A percentile compares a stretch with the other conserved stretches of the same genome.
These are phyloP conservation scores for Debaryomycetaceae sp. DNA, from an alignment of 1,139 yeast species.

Conservation along the genomic window DNA sequence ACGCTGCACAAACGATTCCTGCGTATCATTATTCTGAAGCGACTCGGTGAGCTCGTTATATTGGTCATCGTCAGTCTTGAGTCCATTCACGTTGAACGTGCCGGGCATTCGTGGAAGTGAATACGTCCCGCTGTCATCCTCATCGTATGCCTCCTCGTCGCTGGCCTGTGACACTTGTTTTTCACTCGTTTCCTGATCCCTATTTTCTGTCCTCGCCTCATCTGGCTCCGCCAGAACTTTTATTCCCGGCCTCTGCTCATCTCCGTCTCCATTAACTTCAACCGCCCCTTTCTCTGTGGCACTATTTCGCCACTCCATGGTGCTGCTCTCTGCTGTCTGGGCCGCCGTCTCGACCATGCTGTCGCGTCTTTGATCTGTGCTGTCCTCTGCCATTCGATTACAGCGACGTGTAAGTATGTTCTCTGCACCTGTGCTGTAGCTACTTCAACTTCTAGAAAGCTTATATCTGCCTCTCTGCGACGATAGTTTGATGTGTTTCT, in stretches of 20 bases:
- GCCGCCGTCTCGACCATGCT: neutral
- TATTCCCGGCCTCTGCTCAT: neutral
- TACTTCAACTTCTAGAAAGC: neutral
- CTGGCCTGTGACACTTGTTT: neutral
- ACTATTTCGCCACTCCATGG: neutral
- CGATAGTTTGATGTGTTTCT: neutral
- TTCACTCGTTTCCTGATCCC: neutral
- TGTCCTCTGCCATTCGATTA: neutral
- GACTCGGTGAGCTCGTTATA: constrained; percentile 20
- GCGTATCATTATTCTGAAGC: constrained; percentile 11
- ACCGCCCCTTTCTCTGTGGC: neutral
- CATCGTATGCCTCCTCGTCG: constrained; percentile 2
- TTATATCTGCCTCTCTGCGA: neutral
- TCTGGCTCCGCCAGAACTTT: neutral
- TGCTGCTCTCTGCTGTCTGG: neutral
- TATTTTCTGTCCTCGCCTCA: neutral
- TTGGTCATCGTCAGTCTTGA: constrained; percentile 23
- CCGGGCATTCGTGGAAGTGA: constrained; percentile 60
- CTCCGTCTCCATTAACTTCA: neutral
- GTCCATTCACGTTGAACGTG: constrained; percentile 54
- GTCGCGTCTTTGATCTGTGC: neutral
- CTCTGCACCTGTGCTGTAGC: neutral
- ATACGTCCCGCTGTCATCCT: constrained; percentile 3
- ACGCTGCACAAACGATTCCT: constrained; percentile 6
- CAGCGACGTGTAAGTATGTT: neutral